Conservation (phyloP, 73 alveolate genomes). For the Effrenium voratum region DNA sequence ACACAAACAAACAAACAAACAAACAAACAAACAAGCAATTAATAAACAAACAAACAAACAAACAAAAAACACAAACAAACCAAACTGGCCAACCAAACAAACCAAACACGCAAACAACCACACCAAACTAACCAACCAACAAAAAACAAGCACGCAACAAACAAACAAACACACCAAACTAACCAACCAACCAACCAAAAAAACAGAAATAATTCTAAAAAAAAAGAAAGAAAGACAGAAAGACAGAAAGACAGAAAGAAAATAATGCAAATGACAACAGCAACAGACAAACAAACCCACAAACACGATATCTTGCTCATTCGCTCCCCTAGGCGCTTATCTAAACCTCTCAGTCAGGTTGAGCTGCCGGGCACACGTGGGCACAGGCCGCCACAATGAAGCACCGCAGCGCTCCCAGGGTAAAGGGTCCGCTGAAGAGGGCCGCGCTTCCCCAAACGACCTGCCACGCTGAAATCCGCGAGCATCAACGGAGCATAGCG, state of each 20-base stretch:
- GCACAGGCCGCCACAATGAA: conserved; percentile 87
- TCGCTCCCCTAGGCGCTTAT: not conserved
- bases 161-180: too few relatives aligned
- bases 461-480: not conserved
- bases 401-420: conserved; percentile 86
- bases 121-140: too few relatives aligned
- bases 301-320: not conserved
- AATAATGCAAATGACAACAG: not conserved
- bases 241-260: not conserved
- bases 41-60: too few relatives aligned
- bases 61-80: too few relatives aligned
- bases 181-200: too few relatives aligned
- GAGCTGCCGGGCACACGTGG: conserved; percentile 48
- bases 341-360: not conserved
- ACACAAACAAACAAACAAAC: too few relatives aligned
- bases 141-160: too few relatives aligned
- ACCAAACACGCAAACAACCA: too few relatives aligned
- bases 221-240: not conserved
- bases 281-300: not conserved
- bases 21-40: too few relatives aligned
- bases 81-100: too few relatives aligned
- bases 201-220: not conserved
- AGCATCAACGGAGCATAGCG: not conserved
- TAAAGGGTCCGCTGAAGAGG: conserved; percentile 65
- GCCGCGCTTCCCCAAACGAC: conserved; percentile 88